Evolutionary conservation across 257 asterid species (phyloP).

Genomic region (Lavandula angustifolia): DNA sequence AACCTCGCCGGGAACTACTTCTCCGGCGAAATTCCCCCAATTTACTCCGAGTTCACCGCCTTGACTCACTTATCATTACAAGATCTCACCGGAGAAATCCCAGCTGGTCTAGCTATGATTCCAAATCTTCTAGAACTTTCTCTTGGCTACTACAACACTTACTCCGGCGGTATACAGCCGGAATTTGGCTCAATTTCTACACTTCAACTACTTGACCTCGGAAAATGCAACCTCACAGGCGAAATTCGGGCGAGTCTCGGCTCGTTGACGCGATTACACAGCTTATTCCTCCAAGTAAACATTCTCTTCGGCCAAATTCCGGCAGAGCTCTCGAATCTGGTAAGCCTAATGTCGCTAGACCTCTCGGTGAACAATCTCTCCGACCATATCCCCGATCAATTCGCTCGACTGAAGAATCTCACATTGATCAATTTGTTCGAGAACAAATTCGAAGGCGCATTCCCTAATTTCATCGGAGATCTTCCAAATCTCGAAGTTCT

Average conservation of each 20-base stretch:
- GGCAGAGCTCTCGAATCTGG: constrained; percentile 56
- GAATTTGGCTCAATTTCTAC: constrained; percentile 55
- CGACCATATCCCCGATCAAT: constrained; percentile 59
- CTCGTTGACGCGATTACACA: constrained; percentile 51
- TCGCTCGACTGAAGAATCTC: constrained; percentile 49
- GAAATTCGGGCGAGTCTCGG: constrained; percentile 66
- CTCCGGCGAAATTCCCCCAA: constrained; percentile 62
- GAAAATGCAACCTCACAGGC: constrained; percentile 58
- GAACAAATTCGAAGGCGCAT: constrained; percentile 58
- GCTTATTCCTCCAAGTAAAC: constrained; percentile 63
- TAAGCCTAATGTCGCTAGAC: constrained; percentile 64
- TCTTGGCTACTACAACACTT: constrained; percentile 60
- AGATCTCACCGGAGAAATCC: constrained; percentile 59
- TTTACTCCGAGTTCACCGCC: constrained; percentile 47
- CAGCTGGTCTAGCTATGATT: constrained; percentile 54
- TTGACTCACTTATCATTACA: constrained; percentile 45
- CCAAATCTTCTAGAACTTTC: constrained; percentile 54
- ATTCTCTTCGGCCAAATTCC: constrained; percentile 66
- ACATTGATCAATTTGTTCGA: constrained; percentile 57
- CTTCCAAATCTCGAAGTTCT: constrained; percentile 66
- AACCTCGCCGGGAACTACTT: constrained; percentile 69
- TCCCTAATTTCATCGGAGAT: constrained; percentile 64
- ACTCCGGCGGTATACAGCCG: constrained; percentile 71
- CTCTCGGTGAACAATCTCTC: constrained; percentile 55
- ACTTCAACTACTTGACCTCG: constrained; percentile 55